Base-by-base conservation (phyloP, 805 yeast genomes). In the Pichia phayaonensis region DNA sequence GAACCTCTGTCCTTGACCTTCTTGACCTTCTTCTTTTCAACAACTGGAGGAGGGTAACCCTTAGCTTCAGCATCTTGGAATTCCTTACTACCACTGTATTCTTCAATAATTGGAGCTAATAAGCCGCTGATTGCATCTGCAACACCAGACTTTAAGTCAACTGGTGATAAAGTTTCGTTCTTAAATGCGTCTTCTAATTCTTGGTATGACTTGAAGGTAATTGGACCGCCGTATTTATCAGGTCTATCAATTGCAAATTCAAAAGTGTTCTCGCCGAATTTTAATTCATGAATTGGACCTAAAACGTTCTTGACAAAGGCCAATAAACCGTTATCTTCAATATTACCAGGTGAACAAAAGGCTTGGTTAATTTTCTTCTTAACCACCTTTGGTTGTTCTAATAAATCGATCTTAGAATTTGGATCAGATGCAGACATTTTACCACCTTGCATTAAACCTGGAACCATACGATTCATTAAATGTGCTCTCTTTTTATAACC, bases 381-480 rank as follows among this genome's bases (percentile, higher is more conserved):
- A 51, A 94, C 94, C 31, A 72, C 69, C 64, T 86, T 86, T 59
- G 97, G 95, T 45, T 85, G 92, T 68, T 94, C 99, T 54, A 90
- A 72, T 38, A 94, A 68, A 64, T 94, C 99, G 56, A 94, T 90
- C 72, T 94, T 94, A 51, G 98, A 90, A 75, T 90, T 94, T 61
- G 99, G 97, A 72, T 94, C 99, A 36, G 97, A 88, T 2, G 99
- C 97, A 61, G 97, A 88, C 99, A 94, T 94, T 68, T 94, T 94
- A 62, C 95, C 99, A 61, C 98, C 97, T 71, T 90, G 97, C 31
- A 85, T 82, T 61, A 94, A 79, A 49, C 99, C 98, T 46, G 99
- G 99, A 44, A 95, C 97, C 98, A 94, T 92, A 49, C 90, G 92
- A 73, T 94, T 94, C 99, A 94, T 94, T 65, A 94, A 76, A 72